Evolutionary conservation across 345 rosid genomes (phyloP).

Genomic region (Rhodomyrtus tomentosa): DNA sequence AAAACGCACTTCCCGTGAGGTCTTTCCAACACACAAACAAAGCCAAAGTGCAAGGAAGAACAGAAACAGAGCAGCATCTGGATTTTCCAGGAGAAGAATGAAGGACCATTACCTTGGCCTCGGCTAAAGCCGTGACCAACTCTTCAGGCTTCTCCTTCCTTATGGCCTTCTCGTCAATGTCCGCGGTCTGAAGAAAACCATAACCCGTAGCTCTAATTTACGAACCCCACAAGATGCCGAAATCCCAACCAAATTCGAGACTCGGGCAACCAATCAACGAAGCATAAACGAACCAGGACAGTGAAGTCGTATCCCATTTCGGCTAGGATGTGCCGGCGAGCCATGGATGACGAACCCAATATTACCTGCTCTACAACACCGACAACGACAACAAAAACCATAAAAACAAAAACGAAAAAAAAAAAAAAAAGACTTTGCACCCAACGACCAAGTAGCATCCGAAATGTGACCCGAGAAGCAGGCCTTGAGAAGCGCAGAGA

Average conservation of each 20-base stretch:
- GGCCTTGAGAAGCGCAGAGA: background rate
- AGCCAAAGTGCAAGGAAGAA: background rate
- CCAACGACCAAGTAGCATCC: background rate
- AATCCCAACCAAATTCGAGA: background rate
- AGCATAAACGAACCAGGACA: constrained; percentile 21
- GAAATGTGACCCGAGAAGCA: background rate
- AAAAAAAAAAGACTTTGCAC: background rate
- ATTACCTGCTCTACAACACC: constrained; percentile 37
- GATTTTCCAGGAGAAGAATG: background rate
- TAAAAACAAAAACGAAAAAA: background rate
- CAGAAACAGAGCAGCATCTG: background rate
- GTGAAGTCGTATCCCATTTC: constrained; percentile 91
- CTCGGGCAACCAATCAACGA: background rate
- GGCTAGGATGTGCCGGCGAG: constrained; percentile 52
- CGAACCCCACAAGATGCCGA: background rate
- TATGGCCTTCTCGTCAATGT: constrained; percentile 76
- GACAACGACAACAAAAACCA: background rate
- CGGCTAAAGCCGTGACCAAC: constrained; percentile 75
- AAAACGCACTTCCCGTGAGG: background rate
- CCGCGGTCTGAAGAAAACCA: constrained; percentile 52
- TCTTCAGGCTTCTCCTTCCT: constrained; percentile 82
- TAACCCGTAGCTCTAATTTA: background rate
- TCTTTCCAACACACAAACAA: background rate
- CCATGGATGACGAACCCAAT: constrained; percentile 75
- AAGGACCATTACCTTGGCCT: constrained; percentile 57